Conservation (phyloP, 2,329 filamentous ascomycete species). For the Colletotrichum musae region DNA sequence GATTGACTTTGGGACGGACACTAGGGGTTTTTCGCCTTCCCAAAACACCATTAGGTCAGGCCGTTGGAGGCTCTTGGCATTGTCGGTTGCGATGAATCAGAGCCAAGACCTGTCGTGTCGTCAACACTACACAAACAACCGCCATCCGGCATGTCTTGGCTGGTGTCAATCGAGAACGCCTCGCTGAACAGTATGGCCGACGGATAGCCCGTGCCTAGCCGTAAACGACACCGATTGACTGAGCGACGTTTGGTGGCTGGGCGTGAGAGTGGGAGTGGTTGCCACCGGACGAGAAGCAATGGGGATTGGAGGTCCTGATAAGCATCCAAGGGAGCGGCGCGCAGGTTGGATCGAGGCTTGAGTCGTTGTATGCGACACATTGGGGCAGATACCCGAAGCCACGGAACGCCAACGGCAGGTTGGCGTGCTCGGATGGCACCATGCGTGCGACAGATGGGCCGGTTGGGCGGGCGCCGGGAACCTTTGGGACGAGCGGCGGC, state of each 20-base stretch:
- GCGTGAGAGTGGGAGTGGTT: neutral
- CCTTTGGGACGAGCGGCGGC: neutral
- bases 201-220: conserved; percentile 30
- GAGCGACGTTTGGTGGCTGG: neutral
- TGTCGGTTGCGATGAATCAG: conserved; percentile 21
- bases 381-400: conserved; percentile 39
- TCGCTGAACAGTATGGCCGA: conserved; percentile 30
- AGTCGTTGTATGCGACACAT: conserved; percentile 26
- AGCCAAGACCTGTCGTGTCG: conserved; percentile 11
- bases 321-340: neutral
- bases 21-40: conserved; percentile 5
- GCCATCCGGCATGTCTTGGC: conserved; percentile 30
- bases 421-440: conserved; percentile 25
- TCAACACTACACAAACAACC: neutral
- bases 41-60: conserved; percentile 13
- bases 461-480: conserved; percentile 7
- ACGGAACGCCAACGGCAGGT: conserved; percentile 15
- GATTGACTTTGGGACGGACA: conserved; percentile 13
- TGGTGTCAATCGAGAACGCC: conserved; percentile 26
- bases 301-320: conserved; percentile 9
- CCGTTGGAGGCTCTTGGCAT: conserved; percentile 32
- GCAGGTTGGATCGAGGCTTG: conserved; percentile 1
- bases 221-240: conserved; percentile 15
- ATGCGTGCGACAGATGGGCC: conserved; percentile 9
- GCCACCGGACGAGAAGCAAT: conserved; percentile 1